Evolutionary conservation across 805 yeast genomes (phyloP).

Genomic region (Pichia insulana): DNA sequence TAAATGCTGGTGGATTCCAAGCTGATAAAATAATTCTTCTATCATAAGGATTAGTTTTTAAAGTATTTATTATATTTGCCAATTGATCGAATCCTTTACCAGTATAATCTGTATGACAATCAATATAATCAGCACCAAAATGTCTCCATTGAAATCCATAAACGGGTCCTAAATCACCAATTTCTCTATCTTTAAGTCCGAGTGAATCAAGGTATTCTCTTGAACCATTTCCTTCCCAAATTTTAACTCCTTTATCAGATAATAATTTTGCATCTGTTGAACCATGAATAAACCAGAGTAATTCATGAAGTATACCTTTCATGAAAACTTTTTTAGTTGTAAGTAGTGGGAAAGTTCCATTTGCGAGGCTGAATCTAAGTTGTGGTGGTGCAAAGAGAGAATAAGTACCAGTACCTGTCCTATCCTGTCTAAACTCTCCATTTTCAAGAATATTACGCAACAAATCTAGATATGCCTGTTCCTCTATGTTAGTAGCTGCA

Average conservation of each 20-base stretch:
- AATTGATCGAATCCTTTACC: conserved; percentile 91
- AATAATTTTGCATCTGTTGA: conserved; percentile 79
- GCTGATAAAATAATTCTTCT: conserved; percentile 92
- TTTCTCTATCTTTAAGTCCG: conserved; percentile 73
- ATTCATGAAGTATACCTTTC: conserved; percentile 80
- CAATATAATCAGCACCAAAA: conserved; percentile 87
- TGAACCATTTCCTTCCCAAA: conserved; percentile 99
- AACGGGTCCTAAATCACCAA: conserved; percentile 96
- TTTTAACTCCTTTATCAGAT: conserved; percentile 79
- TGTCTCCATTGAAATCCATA: conserved; percentile 99
- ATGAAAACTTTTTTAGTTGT: conserved; percentile 92
- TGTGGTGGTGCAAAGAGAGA: conserved; percentile 95
- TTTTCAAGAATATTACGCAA: conserved; percentile 66
- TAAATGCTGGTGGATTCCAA: conserved; percentile 97
- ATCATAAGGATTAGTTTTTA: conserved; percentile 87
- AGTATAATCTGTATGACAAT: conserved; percentile 79
- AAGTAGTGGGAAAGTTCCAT: conserved; percentile 74
- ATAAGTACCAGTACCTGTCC: conserved; percentile 95
- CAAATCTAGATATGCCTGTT: conserved; percentile 78
- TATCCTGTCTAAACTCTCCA: conserved; percentile 88
- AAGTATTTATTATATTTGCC: conserved; percentile 63
- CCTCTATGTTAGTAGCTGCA: conserved; percentile 40
- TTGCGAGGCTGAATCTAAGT: conserved; percentile 64
- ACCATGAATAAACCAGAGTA: conserved; percentile 89
- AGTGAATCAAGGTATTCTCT: conserved; percentile 79